Base-by-base conservation (phyloP, 2,329 filamentous ascomycete genomes). In the Microdochium trichocladiopsis region DNA sequence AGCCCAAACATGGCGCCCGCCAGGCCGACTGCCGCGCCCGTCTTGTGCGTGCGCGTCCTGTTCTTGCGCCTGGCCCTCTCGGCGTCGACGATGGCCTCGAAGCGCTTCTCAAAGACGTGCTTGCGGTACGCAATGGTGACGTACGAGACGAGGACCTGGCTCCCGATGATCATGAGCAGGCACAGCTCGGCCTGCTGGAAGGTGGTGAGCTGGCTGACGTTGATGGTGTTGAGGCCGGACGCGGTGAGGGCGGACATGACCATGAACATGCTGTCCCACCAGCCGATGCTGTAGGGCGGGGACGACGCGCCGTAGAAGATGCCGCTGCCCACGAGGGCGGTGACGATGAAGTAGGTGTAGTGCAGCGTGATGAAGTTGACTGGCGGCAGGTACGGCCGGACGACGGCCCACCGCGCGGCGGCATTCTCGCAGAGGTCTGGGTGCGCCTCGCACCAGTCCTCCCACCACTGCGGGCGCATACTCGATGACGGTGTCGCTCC, bases 121-220 rank as follows among this genome's bases (percentile, higher is more conserved):
- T 78, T 81, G 37, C 85, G 73, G 8, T 83, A 75, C 48, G 78
- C 67, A 2, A 89, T 77, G 2, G 87, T 85, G 56, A 79, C 81
- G 31, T 80, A 78, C 1, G 80, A 85, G 2, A 89, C 82, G 61
- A 84, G 82, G n/a, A 88, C 80, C 12, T 80, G 74, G 51, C 83
- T 83, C 1, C 87, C 87, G 6, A 86, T 63, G 47, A 88, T 71
- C 55, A 89, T 84, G 43, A 88, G 70, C 3, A 84, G 53, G 59
- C 84, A 87, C 10, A 90, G 71, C 37, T 87, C 67, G 25, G 80
- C 69, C 63, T 90, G 87, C 64, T 90, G 86, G 61, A 83, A 86
- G 0, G 79, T 84, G 37, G 82, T 88, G 60, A 89, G 62, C 25
- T 74, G 70, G 52, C 79, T 84, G 23, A 88, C 68, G 61, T 86